Base-by-base conservation (phyloP, 2,329 filamentous ascomycete genomes). In the Keithomyces neogunnii region DNA sequence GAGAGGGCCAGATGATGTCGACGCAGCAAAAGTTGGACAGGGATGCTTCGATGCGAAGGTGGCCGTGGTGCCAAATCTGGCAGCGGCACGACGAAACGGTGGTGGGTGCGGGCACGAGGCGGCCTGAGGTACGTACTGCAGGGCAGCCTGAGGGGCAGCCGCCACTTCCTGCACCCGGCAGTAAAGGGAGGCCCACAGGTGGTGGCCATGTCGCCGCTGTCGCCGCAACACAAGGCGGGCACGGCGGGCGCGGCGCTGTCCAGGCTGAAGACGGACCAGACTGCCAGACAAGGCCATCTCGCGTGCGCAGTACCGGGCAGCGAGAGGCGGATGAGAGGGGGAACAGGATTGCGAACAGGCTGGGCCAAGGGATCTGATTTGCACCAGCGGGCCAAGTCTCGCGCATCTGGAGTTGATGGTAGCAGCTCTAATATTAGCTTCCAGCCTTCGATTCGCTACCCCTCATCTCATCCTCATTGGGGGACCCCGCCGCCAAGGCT, bases 1-100 rank as follows among this genome's bases (percentile, higher is more conserved):
- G 43, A 46, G 31, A 29, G 9, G 46, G 8, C 48, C n/a, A 44
- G 47, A 45, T 32, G 53, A 47, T 40, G 52, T 32, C 10, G 49
- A 39, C 35, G 31, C 5, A 6, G 45, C 45, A 36, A 35, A 35
- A 44, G 40, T 35, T 46, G 48, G 40, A 33, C 44, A 47, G 49
- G 49, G 45, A 47, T 43, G 44, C 30, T 13, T 29, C 36, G 44
- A 8, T 43, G 38, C 33, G 9, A 28, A 31, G 19, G 19, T 19
- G 19, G 19, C 19, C 19, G 1, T 19, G 19, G 19, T 19, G n/a
- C n/a, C 33, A 6, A 35, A 35, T 35, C 6, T 35, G 33, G 33
- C 33, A 35, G 33, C 11, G 6, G 33, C 33, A 19, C 1, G 19
- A 19, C 19, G 19, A 19, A 19, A 19, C 19, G 19, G 19, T 19